Percentiles rank a stretch among this genome's conserved stretches.
Evolutionary conservation across 805 yeast species (phyloP).

Genomic region (Kuraishia molischiana): DNA sequence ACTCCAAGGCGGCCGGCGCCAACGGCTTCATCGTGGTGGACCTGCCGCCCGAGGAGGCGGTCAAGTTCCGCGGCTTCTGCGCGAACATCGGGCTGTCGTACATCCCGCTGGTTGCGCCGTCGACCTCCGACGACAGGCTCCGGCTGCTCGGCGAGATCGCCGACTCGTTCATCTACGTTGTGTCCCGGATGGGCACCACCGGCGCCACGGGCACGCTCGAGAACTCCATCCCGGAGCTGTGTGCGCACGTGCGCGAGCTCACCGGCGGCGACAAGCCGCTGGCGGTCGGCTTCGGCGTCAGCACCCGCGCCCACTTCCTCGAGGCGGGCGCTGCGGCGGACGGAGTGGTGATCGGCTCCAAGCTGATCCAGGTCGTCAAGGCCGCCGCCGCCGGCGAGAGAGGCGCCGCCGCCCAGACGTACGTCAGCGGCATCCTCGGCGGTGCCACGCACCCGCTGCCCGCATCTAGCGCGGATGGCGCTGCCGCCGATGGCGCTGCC

Average conservation of each 20-base stretch:
- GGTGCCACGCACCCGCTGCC: constrained; percentile 31
- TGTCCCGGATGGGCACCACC: constrained; percentile 96
- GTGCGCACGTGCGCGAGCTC: constrained; percentile 64
- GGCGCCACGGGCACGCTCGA: constrained; percentile 72
- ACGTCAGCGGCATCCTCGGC: constrained; percentile 60
- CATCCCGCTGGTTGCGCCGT: constrained; percentile 93
- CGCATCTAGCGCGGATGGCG: constrained; percentile 3
- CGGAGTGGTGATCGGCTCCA: constrained; percentile 95
- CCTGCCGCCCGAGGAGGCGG: constrained; percentile 96
- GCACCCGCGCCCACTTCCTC: constrained; percentile 83
- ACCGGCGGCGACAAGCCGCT: constrained; percentile 70
- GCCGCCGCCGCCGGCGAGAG: constrained; percentile 54
- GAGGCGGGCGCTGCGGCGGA: constrained; percentile 76
- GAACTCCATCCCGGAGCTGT: constrained; percentile 52
- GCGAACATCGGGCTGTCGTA: constrained; percentile 63
- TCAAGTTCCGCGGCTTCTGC: constrained; percentile 71
- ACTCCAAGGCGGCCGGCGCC: constrained; percentile 82
- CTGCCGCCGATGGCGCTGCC: constrained; percentile 5
- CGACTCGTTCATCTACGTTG: constrained; percentile 93
- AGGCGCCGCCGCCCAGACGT: constrained; percentile 53
- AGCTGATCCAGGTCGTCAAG: constrained; percentile 61
- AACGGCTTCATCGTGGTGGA: constrained; percentile 94
- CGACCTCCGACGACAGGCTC: constrained; percentile 87
- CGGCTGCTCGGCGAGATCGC: constrained; percentile 74
- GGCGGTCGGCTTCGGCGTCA: constrained; percentile 96